Evolutionary conservation across 1,139 yeast genomes (phyloP).

Genomic region (Wickerhamomyces sp.): DNA sequence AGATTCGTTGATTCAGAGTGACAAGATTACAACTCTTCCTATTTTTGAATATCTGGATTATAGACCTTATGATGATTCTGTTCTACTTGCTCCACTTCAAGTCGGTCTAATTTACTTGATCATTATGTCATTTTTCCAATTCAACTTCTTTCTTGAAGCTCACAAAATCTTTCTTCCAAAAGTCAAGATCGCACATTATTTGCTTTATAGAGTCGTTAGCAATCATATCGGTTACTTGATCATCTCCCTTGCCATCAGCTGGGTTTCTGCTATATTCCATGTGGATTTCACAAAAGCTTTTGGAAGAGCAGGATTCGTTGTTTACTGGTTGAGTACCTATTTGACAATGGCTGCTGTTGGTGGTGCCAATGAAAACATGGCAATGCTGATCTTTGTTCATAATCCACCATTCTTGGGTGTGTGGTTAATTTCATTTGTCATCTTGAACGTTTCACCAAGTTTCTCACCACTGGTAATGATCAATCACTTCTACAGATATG

Average conservation of each 20-base stretch:
- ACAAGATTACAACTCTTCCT: conserved; percentile 14
- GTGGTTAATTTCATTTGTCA: conserved; percentile 61
- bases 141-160: conserved; percentile 51
- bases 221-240: conserved; percentile 45
- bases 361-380: conserved; percentile 57
- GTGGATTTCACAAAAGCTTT: conserved; percentile 47
- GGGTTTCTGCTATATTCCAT: conserved; percentile 58
- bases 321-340: conserved; percentile 60
- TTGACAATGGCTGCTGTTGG: conserved; percentile 58
- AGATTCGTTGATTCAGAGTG: conserved; percentile 14
- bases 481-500: conserved; percentile 52
- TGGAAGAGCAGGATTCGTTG: conserved; percentile 58
- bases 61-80: conserved; percentile 45
- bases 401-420: conserved; percentile 51
- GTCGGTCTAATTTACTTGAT: conserved; percentile 74
- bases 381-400: conserved; percentile 38
- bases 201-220: conserved; percentile 44
- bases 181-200: conserved; percentile 39
- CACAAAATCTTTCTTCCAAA: conserved; percentile 44
- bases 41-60: conserved; percentile 39
- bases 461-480: conserved; percentile 53
- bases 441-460: conserved; percentile 54
- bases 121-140: conserved; percentile 59
- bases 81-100: conserved; percentile 58
- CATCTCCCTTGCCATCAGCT: conserved; percentile 48